Percentiles rank a stretch among this genome's conserved stretches.
phyloP scores from a whole-genome alignment of 257 asterid genomes.

The Petunia axillaris region DNA sequence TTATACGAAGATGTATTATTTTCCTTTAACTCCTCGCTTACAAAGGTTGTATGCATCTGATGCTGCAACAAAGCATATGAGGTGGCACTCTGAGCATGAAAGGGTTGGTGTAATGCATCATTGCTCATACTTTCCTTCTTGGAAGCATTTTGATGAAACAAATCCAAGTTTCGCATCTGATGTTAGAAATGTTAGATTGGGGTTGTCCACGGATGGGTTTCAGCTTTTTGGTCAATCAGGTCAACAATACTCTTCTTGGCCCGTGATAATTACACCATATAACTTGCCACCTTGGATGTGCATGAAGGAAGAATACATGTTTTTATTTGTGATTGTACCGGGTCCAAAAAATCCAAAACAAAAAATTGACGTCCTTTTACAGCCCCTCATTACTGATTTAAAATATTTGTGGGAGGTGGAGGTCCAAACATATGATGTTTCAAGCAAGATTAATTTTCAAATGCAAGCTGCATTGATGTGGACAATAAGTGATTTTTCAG shows the following conservation, averaged over 20 bases:
- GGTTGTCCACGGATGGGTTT: neutral
- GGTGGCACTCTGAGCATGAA: neutral
- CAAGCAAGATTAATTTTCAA: too few relatives aligned
- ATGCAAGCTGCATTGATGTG: too few relatives aligned
- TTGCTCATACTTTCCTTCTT: neutral
- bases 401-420: neutral
- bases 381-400: neutral
- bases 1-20: neutral
- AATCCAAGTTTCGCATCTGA: neutral
- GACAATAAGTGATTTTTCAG: too few relatives aligned
- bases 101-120: neutral
- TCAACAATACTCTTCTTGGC: too few relatives aligned
- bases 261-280: neutral
- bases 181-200: neutral
- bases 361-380: neutral
- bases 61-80: neutral
- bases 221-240: neutral
- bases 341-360: neutral
- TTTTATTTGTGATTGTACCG: neutral
- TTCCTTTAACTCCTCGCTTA: slow-evolving; percentile 3
- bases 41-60: neutral
- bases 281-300: slow-evolving; percentile 22
- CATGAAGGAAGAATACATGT: neutral
- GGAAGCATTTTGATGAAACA: slow-evolving; percentile 6
- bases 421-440: neutral